These are phyloP conservation scores for Pichia thaimueangensis DNA, from an alignment of 805 yeast genomes.

Conservation along the genomic window DNA sequence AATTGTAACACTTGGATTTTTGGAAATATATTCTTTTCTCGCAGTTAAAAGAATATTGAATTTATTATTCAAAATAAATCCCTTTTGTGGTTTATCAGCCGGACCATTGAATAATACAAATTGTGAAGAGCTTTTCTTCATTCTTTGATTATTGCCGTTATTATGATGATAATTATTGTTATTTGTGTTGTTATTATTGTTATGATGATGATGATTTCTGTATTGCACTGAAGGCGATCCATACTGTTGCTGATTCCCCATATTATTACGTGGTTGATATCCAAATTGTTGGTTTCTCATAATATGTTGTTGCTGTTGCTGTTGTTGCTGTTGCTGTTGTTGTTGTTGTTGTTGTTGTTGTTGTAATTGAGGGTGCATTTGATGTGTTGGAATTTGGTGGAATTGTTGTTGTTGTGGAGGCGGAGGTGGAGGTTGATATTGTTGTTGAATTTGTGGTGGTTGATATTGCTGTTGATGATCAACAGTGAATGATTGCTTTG, in stretches of 20 bases:
- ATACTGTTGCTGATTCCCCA: constrained; percentile 1
- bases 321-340: neutral
- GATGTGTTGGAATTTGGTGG: no score
- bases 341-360: constrained; percentile 3
- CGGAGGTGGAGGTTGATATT: neutral
- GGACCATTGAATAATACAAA: constrained; percentile 33
- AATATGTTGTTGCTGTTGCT: constrained; percentile 4
- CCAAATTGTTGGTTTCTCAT: constrained; percentile 1
- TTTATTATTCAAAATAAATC: constrained; percentile 31
- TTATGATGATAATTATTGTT: constrained; percentile 10
- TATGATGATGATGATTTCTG: neutral
- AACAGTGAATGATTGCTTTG: neutral
- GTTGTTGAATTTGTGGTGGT: constrained; percentile 9
- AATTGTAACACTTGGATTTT: constrained; percentile 11
- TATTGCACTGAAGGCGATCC: neutral
- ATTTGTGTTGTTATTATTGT: constrained; percentile 1
- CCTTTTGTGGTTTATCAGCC: constrained; percentile 16
- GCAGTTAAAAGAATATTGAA: constrained; percentile 51
- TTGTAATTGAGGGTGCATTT: neutral
- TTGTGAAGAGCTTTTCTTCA: constrained; percentile 11
- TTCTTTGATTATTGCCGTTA: neutral
- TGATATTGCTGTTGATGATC: constrained; percentile 4
- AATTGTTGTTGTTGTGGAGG: neutral
- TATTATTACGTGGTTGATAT: neutral
- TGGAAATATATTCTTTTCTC: constrained; percentile 28